Percentiles rank a stretch among this genome's conserved stretches.
These are phyloP conservation scores for Erysimum cheiri DNA, from an alignment of 441 rosid genomes.

Conservation along the genomic window DNA sequence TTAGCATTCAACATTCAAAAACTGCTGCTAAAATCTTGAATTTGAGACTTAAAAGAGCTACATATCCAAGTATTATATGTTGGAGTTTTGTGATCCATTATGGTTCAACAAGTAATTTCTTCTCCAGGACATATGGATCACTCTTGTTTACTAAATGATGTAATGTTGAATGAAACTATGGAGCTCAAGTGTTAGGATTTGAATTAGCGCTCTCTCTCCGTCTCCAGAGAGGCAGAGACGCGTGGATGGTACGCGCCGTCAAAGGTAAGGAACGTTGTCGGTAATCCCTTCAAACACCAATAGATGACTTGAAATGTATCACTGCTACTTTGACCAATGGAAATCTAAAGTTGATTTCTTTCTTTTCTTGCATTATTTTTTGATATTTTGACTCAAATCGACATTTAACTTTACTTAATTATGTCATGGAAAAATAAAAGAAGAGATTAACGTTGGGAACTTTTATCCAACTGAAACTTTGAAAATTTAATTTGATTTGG, in stretches of 20 bases:
- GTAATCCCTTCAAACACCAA: constrained; percentile 24
- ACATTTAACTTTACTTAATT: constrained; percentile 7
- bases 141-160: neutral
- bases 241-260: constrained; percentile 12
- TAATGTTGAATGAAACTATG: neutral
- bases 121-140: neutral
- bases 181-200: neutral
- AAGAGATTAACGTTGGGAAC: neutral
- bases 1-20: neutral
- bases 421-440: neutral
- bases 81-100: neutral
- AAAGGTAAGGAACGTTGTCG: constrained; percentile 30
- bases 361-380: constrained; percentile 23
- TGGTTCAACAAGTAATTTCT: neutral
- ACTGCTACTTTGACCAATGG: constrained; percentile 29
- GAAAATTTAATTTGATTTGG: neutral
- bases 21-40: neutral
- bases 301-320: constrained; percentile 8
- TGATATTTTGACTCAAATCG: constrained; percentile 14
- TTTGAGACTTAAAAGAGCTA: neutral
- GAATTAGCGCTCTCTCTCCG: neutral
- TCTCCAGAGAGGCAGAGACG: neutral
- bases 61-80: neutral
- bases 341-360: constrained; percentile 6
- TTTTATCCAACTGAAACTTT: constrained; percentile 1